phyloP scores from a whole-genome alignment of 2,329 filamentous ascomycete species.

The Coniosporium tulheliwenetii region DNA sequence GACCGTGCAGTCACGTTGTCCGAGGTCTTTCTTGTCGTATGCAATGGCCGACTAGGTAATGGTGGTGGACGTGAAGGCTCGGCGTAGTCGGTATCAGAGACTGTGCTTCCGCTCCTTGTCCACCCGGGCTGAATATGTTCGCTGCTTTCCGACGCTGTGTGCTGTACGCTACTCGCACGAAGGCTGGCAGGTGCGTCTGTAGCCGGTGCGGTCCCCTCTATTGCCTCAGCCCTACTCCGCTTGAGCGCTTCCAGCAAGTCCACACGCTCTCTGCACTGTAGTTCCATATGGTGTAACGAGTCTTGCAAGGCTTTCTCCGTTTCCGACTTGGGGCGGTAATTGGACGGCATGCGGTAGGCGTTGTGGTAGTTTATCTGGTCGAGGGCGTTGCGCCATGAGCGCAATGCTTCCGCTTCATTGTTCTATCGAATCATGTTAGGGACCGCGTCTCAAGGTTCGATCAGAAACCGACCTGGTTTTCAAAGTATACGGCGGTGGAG shows the following conservation, averaged over 20 bases:
- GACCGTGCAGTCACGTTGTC: conserved; percentile 9
- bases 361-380: conserved; percentile 81
- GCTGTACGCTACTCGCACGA: too few relatives aligned
- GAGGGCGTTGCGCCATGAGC: conserved; percentile 79
- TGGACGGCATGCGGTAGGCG: conserved; percentile 54
- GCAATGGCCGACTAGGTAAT: conserved; percentile 30
- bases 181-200: too few relatives aligned
- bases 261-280: conserved; percentile 87
- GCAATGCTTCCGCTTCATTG: conserved; percentile 78
- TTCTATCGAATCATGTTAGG: conserved; percentile 37
- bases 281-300: conserved; percentile 66
- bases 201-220: conserved; percentile 14
- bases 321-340: conserved; percentile 57
- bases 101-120: conserved; percentile 50
- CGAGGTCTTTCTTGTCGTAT: conserved; percentile 31
- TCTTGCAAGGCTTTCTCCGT: conserved; percentile 73
- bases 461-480: conserved; percentile 55
- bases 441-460: not conserved
- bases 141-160: too few relatives aligned
- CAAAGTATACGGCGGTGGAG: conserved; percentile 92
- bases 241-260: conserved; percentile 73
- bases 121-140: conserved; percentile 42
- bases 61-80: conserved; percentile 60
- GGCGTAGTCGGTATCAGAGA: conserved; percentile 64
- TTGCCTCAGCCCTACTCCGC: conserved; percentile 42